Evolutionary conservation across 73 alveolate genomes (phyloP), one percentile per base, ranked within the genome.

Genomic region (Blepharisma stoltei): DNA sequence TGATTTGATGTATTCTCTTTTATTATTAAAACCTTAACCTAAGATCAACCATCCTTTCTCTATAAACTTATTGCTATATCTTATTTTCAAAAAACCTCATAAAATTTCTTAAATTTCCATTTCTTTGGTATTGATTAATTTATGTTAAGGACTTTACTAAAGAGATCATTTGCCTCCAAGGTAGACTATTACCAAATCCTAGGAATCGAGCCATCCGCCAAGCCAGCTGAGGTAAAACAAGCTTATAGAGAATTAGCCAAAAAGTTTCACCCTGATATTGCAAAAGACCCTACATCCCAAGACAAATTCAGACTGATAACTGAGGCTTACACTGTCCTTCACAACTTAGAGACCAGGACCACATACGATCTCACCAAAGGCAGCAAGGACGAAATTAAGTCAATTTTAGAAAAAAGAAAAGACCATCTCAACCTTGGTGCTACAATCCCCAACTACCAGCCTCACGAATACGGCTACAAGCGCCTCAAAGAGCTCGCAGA

Each of bases 261-360:
- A 73, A 73, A 67, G 81, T 83, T 77, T 54, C 95, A 88, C 71
- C 95, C 95, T 6, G 95, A 88, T 75, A 70, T 88, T n/a, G 83
- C 83, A 67, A 82, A 73, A 6, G 85, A 69, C 38, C 85, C 80
- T 21, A 80, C 55, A 9, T 71, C 78, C 43, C 54, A 88, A 71
- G 88, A 88, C 54, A 84, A 73, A 21, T 88, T 88, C 81, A 83
- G 83, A 25, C 68, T 55, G 67, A 71, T 80, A 38, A 25, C 43
- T 14, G 95, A 88, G 53, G 95, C 92, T 32, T 88, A 80, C 68
- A 67, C 55, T 37, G 60, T 80, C 54, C 81, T 88, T 38, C 27
- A 71, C 23, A 69, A 69, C 32, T 53, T 69, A 23, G 65, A 69
- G n/a, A 46, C 65, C 32, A 9, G 79, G 9, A 53, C 79, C 11